phyloP scores from a whole-genome alignment of 305 asterid species.

The Solanum hybrid region DNA sequence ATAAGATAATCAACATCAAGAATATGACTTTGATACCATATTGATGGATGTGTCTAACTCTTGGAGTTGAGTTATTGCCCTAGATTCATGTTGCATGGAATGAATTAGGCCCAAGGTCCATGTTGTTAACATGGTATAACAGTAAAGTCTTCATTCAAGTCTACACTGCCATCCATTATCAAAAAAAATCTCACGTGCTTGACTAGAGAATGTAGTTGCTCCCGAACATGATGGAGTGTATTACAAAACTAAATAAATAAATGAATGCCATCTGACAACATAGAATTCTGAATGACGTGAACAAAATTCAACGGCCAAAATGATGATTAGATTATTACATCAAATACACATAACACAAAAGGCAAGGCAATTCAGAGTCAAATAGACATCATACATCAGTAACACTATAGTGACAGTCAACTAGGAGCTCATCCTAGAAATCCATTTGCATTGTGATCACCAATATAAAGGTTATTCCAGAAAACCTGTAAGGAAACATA shows the following conservation, averaged over 20 bases:
- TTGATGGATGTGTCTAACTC: neutral
- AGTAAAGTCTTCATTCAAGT: neutral
- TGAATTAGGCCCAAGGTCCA: neutral
- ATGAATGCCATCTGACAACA: neutral
- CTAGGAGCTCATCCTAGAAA: neutral
- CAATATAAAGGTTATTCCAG: neutral
- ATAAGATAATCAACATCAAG: neutral
- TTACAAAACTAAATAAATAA: neutral
- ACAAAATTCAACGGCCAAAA: neutral
- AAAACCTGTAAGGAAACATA: neutral
- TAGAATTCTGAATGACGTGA: neutral
- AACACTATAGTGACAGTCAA: neutral
- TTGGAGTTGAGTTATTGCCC: neutral
- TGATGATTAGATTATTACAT: neutral
- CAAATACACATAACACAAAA: neutral
- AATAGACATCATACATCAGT: neutral
- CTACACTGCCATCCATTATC: neutral
- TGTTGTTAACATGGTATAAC: neutral
- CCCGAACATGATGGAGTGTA: neutral
- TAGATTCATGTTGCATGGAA: neutral
- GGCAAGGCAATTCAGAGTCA: neutral
- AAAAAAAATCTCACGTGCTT: neutral
- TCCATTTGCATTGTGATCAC: neutral
- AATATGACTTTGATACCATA: neutral
- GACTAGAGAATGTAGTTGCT: neutral